A percentile compares a stretch with the other conserved stretches of the same genome.
These are phyloP conservation scores for Gossypium gossypioides DNA, from an alignment of 441 rosid species.

Conservation along the genomic window DNA sequence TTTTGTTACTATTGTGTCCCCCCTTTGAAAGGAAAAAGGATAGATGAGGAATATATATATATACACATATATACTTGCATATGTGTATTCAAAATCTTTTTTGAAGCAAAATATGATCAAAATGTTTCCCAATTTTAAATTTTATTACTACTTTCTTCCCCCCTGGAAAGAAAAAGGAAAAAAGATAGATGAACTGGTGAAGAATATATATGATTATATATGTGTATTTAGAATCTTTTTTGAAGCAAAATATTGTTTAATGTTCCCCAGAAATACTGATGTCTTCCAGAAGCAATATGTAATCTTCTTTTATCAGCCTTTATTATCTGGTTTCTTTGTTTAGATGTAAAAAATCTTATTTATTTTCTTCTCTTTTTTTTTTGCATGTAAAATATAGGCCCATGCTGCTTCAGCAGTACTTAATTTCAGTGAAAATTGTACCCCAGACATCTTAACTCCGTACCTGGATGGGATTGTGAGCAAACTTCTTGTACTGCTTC, in stretches of 20 bases:
- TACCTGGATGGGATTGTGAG: conserved; percentile 41
- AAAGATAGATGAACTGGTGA: not conserved
- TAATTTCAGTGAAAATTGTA: conserved; percentile 40
- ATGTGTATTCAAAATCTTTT: not conserved
- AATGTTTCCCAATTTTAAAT: too few relatives aligned
- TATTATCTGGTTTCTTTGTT: not conserved
- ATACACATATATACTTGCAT: not conserved
- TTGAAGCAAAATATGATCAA: not conserved
- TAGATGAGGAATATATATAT: not conserved
- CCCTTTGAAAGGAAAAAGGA: too few relatives aligned
- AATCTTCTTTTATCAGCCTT: not conserved
- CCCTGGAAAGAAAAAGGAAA: too few relatives aligned
- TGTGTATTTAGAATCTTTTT: not conserved
- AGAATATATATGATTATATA: not conserved
- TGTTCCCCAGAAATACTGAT: not conserved
- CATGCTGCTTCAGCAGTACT: conserved; percentile 46
- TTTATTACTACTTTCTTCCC: too few relatives aligned
- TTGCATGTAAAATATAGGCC: conserved; percentile 22
- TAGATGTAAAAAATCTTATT: not conserved
- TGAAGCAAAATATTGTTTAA: not conserved
- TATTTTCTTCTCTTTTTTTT: not conserved
- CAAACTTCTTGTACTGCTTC: conserved; percentile 42
- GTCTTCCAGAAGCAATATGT: not conserved
- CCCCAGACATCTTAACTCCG: conserved; percentile 36
- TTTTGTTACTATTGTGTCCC: not conserved